Evolutionary conservation across 164 flowering plant genomes (phyloP), one percentile per base, ranked within the genome.

Genomic region (Chimonanthus praecox): DNA sequence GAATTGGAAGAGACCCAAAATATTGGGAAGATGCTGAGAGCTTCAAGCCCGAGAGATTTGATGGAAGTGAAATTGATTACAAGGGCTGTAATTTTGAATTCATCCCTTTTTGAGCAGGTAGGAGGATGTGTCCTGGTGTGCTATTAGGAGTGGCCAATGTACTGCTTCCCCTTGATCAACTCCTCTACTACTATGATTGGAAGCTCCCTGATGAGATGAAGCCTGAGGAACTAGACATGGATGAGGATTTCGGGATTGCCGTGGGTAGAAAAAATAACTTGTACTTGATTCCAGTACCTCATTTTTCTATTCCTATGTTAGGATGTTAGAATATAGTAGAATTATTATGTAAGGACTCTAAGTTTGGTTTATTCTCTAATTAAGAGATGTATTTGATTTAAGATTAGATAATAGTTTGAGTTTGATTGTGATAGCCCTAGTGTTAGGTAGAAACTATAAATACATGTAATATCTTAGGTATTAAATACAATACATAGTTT

Each of bases 161-260:
- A 47, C 67, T 68, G 10, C 77, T 74, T 69, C 20, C 72, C 2
- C 49, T 74, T 18, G 48, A 72, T 43, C 8, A 61, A 6, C 67
- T 74, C 61, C 70, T 69, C 46, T 71, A 69, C 70, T 69, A 69
- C 65, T 63, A n/a, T 49, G 72, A 74, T 43, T 74, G 77, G 77
- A 61, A 69, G 47, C 68, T 69, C 7, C 68, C 72, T 2, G n/a
- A n/a, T 69, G 77, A n/a, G 6, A 63, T 21, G 65, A 63, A 63
- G 21, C 68, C 49, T 13, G 68, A 49, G 21, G 77, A 74, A 48
- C 33, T 74, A 20, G 72, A 69, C 68, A 63, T 69, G 72, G 16
- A 7, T 5, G 72, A 74, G 72, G 33, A 62, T 13, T 69, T 49
- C n/a, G 72, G 77, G 10, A 4, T 49, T 7, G 49, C 72, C 4